A percentile compares a stretch with the other conserved stretches of the same genome.
These are phyloP conservation scores for Pyrenula aspistea DNA, from an alignment of 495 filamentous ascomycete species.

Conservation along the genomic window DNA sequence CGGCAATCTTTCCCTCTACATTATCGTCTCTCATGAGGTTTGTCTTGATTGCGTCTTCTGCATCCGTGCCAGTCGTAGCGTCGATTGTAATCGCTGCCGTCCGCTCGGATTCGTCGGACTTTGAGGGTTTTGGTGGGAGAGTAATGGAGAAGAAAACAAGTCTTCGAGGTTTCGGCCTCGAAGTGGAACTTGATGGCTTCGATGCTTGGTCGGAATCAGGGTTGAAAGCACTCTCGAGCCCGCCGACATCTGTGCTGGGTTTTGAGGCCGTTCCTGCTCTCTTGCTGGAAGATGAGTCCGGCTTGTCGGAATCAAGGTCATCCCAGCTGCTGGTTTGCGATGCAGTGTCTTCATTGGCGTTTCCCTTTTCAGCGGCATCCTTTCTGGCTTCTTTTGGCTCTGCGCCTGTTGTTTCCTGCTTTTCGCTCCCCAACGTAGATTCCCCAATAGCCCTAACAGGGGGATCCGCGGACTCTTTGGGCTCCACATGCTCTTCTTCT, in stretches of 20 bases:
- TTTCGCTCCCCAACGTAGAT: background rate
- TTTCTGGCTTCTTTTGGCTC: background rate
- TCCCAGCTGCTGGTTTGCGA: background rate
- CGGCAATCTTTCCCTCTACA: background rate
- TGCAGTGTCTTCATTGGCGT: background rate
- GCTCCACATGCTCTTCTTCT: conserved; percentile 10
- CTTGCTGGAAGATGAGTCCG: background rate
- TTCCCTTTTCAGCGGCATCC: background rate
- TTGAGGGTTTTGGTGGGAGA: background rate
- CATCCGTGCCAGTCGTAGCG: background rate
- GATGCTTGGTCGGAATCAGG: too few species aligned
- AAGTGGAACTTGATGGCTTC: background rate
- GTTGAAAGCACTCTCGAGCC: too few species aligned
- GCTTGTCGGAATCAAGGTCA: background rate
- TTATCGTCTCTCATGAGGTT: background rate
- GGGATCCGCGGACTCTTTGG: too few species aligned
- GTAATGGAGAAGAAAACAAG: conserved; percentile 6
- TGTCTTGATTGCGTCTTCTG: background rate
- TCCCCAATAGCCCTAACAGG: too few species aligned
- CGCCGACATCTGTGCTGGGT: background rate
- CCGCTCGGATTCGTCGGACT: background rate
- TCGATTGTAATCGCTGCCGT: background rate
- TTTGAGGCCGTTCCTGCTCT: background rate
- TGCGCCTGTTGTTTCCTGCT: too few species aligned
- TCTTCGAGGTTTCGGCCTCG: background rate